Conservation (phyloP, 2,329 filamentous ascomycete species). For the Calonectria pseudoreteaudii region DNA sequence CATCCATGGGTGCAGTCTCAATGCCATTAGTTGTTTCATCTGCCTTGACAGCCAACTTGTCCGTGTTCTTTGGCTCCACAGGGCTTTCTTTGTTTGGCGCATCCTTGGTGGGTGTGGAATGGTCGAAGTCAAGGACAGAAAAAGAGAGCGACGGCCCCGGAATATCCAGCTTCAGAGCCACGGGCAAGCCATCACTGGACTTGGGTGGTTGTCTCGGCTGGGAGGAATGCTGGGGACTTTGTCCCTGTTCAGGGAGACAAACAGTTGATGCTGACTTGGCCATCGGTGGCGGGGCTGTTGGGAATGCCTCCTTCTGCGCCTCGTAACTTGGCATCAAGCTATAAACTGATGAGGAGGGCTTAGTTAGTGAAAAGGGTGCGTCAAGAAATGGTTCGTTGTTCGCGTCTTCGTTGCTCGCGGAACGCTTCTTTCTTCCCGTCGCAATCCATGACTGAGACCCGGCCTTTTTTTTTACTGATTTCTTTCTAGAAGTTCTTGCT, state of each 20-base stretch:
- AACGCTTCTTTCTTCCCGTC: constrained; percentile 31
- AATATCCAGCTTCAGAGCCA: constrained; percentile 15
- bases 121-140: constrained; percentile 33
- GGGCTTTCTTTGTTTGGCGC: constrained; percentile 30
- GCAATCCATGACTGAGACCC: constrained; percentile 40
- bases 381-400: constrained; percentile 49
- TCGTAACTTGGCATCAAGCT: constrained; percentile 61
- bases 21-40: constrained; percentile 63
- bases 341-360: constrained; percentile 51
- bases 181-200: constrained; percentile 33
- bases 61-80: constrained; percentile 48
- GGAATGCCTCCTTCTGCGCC: constrained; percentile 47
- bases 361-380: constrained; percentile 49
- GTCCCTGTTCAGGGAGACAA: constrained; percentile 46
- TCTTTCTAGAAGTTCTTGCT: constrained; percentile 33
- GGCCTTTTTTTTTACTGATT: constrained; percentile 28
- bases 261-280: constrained; percentile 46
- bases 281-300: constrained; percentile 37
- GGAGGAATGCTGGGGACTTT: constrained; percentile 35
- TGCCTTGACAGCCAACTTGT: constrained; percentile 61
- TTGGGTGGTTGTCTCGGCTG: constrained; percentile 35
- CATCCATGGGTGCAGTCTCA: constrained; percentile 54
- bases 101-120: constrained; percentile 22
- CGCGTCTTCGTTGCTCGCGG: constrained; percentile 19
- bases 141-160: constrained; percentile 37